Evolutionary conservation across 257 asterid species (phyloP).

Genomic region (Thymus quinquecostatus): DNA sequence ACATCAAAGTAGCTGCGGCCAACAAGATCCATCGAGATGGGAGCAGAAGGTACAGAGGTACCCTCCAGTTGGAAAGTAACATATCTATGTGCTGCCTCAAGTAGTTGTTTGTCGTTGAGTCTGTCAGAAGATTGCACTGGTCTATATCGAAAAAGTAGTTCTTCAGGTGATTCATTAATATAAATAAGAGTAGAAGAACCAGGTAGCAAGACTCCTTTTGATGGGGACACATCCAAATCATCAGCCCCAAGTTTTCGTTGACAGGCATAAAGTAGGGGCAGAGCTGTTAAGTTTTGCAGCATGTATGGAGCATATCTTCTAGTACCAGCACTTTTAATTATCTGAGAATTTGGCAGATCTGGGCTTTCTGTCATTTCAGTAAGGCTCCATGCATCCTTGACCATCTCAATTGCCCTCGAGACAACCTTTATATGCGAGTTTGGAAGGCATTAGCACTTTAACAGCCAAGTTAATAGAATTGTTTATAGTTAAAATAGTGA

Average conservation of each 20-base stretch:
- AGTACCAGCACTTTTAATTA: slow-evolving; percentile 50
- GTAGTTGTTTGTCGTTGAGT: slow-evolving; percentile 60
- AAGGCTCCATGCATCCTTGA: slow-evolving; percentile 59
- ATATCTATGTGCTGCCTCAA: slow-evolving; percentile 72
- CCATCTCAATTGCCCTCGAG: slow-evolving; percentile 70
- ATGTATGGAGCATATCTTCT: slow-evolving; percentile 85
- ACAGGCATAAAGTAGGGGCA: slow-evolving; percentile 72
- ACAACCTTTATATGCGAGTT: slow-evolving; percentile 55
- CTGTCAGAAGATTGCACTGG: slow-evolving; percentile 70
- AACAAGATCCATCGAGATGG: slow-evolving; percentile 96
- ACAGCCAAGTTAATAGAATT: slow-evolving; percentile 14
- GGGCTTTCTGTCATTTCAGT: slow-evolving; percentile 44
- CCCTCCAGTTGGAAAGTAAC: slow-evolving; percentile 88
- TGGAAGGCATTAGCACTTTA: slow-evolving; percentile 30
- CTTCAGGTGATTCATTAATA: slow-evolving; percentile 74
- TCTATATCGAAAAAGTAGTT: slow-evolving; percentile 64
- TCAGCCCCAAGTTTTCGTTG: slow-evolving; percentile 53
- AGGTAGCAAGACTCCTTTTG: slow-evolving; percentile 66
- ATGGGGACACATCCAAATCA: slow-evolving; percentile 60
- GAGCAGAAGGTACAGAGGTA: slow-evolving; percentile 72
- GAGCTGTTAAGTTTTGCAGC: slow-evolving; percentile 83
- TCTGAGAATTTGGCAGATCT: slow-evolving; percentile 47
- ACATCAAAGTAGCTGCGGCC: slow-evolving; percentile 92
- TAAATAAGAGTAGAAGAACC: slow-evolving; percentile 77
- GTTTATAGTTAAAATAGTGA: slow-evolving; percentile 4